These are phyloP conservation scores for Asparagopsis taxiformis DNA, from an alignment of 31 red algal genomes.

Conservation along the genomic window DNA sequence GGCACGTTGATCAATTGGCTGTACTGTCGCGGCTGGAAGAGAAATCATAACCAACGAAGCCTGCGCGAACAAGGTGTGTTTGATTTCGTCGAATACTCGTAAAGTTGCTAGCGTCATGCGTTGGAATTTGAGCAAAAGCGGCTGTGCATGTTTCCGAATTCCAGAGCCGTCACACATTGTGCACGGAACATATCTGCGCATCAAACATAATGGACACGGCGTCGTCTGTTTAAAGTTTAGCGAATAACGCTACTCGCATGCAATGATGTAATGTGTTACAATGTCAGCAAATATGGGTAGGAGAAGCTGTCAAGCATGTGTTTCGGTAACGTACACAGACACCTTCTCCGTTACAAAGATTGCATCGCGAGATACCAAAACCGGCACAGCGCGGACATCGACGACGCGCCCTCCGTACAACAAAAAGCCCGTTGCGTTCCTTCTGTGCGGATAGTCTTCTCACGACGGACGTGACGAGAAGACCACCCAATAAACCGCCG, in stretches of 20 bases:
- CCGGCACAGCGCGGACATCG: conserved; percentile 33
- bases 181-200: conserved; percentile 29
- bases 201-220: conserved; percentile 30
- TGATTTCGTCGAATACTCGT: too few species aligned
- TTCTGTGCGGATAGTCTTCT: background rate
- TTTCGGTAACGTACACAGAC: conserved; percentile 32
- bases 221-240: conserved; percentile 6
- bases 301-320: too few species aligned
- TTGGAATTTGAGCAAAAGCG: too few species aligned
- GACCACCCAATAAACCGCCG: conserved; percentile 18
- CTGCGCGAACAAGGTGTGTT: too few species aligned
- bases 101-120: too few species aligned
- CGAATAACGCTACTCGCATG: conserved; percentile 7
- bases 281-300: too few species aligned
- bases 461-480: conserved; percentile 8
- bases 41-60: too few species aligned
- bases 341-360: conserved; percentile 24
- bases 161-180: conserved; percentile 29
- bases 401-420: conserved; percentile 14
- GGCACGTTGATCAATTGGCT: too few species aligned
- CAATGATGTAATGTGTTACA: too few species aligned
- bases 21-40: too few species aligned
- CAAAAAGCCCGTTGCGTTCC: conserved; percentile 27
- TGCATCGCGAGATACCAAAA: conserved; percentile 39
- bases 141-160: too few species aligned